Evolutionary conservation across 345 rosid species (phyloP), one percentile per base, ranked within the genome.

Genomic region (Ceriops zippeliana): DNA sequence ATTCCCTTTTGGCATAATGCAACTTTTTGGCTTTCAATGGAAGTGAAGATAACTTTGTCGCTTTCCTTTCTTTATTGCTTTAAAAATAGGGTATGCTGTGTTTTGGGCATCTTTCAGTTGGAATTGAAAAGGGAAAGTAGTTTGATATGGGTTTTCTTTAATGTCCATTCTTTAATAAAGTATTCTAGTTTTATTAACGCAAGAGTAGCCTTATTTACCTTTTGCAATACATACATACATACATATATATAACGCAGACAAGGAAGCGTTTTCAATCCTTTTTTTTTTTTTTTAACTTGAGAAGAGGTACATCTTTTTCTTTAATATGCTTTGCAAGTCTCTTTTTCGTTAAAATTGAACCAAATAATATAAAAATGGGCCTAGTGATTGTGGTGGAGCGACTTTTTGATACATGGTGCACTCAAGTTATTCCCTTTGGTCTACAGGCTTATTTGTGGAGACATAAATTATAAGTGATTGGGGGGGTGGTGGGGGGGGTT

Each of bases 251-350:
- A 69, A 83, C 77, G 72, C 57, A 62, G 82, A 80, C 75, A 85
- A 78, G 78, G 73, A 70, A 72, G 81, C 77, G 72, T 76, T 85
- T 85, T 80, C 74, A 11, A 76, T 76, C 67, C 75, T 68, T 79
- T 81, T 67, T 24, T 24, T 24, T 69, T 24, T 24, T 24, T 69
- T n/a, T n/a, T n/a, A n/a, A 22, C 68, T 71, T 69, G 72, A 76
- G 69, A 80, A 87, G 72, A 63, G 34, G 31, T 63, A 75, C 74
- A 70, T 87, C 83, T 88, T 28, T 85, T 78, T 74, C 76, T 85
- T 83, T 79, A 60, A 52, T 84, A 63, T 78, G 89, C 89, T 85
- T 86, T 84, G 66, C 37, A 84, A 79, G 79, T 73, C 77, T 70
- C 85, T 74, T 83, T 83, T 70, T 20, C 62, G 72, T 70, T 69